Evolutionary conservation across 2,329 filamentous ascomycete species (phyloP).

Genomic region (Cladophialophora chaetospira): DNA sequence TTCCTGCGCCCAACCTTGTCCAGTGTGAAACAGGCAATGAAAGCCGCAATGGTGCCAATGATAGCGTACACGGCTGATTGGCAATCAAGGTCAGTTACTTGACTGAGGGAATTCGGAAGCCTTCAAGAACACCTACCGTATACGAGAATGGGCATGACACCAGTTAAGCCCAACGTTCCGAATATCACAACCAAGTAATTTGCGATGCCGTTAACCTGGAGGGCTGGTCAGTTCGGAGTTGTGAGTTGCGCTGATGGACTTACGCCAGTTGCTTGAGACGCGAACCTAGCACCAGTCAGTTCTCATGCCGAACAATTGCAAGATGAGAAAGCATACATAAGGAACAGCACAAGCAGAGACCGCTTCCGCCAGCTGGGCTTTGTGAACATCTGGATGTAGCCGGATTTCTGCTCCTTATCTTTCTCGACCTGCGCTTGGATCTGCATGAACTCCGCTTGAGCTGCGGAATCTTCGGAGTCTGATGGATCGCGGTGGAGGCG

Average conservation of each 20-base stretch:
- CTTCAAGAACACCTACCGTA: conserved; percentile 33
- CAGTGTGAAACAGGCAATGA: conserved; percentile 55
- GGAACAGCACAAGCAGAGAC: conserved; percentile 20
- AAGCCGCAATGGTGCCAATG: conserved; percentile 54
- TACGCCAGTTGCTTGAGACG: conserved; percentile 38
- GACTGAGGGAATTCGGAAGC: too few species aligned
- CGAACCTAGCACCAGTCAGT: conserved; percentile 18
- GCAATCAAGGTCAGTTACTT: neutral
- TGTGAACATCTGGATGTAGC: conserved; percentile 21
- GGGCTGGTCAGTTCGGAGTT: neutral
- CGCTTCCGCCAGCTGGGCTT: conserved; percentile 19
- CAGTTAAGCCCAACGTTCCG: conserved; percentile 39
- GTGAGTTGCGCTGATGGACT: neutral
- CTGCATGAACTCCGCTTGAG: conserved; percentile 21
- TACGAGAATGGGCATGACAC: conserved; percentile 46
- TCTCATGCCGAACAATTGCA: neutral
- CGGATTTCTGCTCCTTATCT: conserved; percentile 19
- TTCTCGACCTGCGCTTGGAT: conserved; percentile 19
- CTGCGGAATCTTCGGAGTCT: conserved; percentile 8
- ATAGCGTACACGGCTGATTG: conserved; percentile 13
- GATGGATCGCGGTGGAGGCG: conserved; percentile 16
- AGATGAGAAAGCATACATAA: conserved; percentile 30
- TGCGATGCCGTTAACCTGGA: conserved; percentile 33
- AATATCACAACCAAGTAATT: conserved; percentile 47
- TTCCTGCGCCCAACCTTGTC: conserved; percentile 42